Percentiles rank a stretch among this genome's conserved stretches.
phyloP scores from a whole-genome alignment of 441 rosid species.

The Adansonia grandidieri region DNA sequence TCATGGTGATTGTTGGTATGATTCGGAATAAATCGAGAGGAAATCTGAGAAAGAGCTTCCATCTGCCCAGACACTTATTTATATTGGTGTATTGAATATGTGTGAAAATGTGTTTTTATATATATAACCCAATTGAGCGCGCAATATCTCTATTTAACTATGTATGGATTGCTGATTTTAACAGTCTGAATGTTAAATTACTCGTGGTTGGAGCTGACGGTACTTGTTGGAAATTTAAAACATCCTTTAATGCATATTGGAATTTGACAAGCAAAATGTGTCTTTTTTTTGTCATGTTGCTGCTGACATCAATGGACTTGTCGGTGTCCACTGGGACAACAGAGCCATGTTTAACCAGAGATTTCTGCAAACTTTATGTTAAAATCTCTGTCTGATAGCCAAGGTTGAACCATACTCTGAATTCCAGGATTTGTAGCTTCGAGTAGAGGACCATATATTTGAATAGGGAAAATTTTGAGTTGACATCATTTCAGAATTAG shows the following conservation, averaged over 20 bases:
- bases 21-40: slow-evolving; percentile 21
- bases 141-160: neutral
- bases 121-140: slow-evolving; percentile 20
- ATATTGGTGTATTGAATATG: neutral
- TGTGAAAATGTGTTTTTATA: slow-evolving; percentile 33
- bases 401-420: neutral
- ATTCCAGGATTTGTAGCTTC: neutral
- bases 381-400: neutral
- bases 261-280: neutral
- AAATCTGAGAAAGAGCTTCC: slow-evolving; percentile 18
- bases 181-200: slow-evolving; percentile 19
- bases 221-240: neutral
- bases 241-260: neutral
- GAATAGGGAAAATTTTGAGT: too few relatives aligned
- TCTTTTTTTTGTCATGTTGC: neutral
- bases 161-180: slow-evolving; percentile 34
- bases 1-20: slow-evolving; percentile 14
- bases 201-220: neutral
- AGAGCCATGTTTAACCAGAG: too few relatives aligned
- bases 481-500: too few relatives aligned
- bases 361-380: too few relatives aligned
- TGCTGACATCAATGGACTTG: neutral
- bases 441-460: too few relatives aligned
- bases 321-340: neutral
- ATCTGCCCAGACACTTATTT: slow-evolving; percentile 25